Conservation (phyloP, 2,329 filamentous ascomycete species). For the Aspergillus alliaceus region DNA sequence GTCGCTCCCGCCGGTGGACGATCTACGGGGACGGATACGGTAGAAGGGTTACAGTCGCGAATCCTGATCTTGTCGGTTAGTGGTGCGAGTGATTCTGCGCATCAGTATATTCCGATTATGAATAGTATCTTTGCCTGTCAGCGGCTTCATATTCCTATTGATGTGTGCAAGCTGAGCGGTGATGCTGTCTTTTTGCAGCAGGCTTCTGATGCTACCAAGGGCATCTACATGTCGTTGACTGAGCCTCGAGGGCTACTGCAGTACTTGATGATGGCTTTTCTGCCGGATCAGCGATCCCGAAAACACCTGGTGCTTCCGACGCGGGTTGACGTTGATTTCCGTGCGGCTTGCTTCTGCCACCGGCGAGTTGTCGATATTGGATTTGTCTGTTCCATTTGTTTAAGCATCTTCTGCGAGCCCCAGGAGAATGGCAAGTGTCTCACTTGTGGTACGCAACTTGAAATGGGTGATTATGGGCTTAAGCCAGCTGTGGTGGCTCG, state of each 20-base stretch:
- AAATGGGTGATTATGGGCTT: conserved; percentile 72
- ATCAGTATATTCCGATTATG: conserved; percentile 97
- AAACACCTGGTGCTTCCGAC: conserved; percentile 73
- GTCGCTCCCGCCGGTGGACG: conserved; percentile 27
- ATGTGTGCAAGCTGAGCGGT: conserved; percentile 82
- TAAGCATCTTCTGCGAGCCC: conserved; percentile 84
- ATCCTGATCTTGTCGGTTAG: conserved; percentile 91
- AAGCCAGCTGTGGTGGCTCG: conserved; percentile 73
- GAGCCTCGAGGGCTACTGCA: conserved; percentile 74
- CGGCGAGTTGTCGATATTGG: conserved; percentile 85
- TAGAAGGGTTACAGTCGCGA: conserved; percentile 65
- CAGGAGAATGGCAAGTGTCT: conserved; percentile 68
- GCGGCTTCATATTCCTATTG: conserved; percentile 82
- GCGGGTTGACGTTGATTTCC: conserved; percentile 86
- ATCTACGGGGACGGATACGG: conserved; percentile 26
- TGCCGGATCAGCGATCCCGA: conserved; percentile 68
- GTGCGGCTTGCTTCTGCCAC: conserved; percentile 98
- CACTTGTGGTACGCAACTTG: conserved; percentile 77
- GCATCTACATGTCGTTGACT: conserved; percentile 66
- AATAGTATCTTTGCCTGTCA: conserved; percentile 96
- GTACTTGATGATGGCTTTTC: conserved; percentile 91
- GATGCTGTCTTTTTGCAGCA: conserved; percentile 93
- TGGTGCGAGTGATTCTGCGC: conserved; percentile 80
- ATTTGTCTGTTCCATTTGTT: conserved; percentile 93
- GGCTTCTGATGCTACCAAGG: conserved; percentile 72